Evolutionary conservation across 208 protist species (phyloP).

Genomic region (Acanthamoeba healyi): DNA sequence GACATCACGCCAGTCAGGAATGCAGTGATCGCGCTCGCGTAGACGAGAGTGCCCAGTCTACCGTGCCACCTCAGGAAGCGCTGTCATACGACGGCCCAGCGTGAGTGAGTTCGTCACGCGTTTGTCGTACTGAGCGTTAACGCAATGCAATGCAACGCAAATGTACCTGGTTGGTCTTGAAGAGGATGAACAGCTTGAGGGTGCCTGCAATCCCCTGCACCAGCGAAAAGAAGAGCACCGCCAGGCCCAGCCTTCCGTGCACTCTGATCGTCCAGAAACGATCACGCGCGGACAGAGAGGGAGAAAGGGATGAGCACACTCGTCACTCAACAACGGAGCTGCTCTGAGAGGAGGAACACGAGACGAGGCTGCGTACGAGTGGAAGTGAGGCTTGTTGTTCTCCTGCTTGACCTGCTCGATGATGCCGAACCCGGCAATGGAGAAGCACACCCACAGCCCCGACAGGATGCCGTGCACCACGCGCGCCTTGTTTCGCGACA

Average conservation of each 20-base stretch:
- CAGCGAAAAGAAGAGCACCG: constrained; percentile 5
- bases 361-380: neutral
- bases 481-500: neutral
- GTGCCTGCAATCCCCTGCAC: neutral
- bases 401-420: constrained; percentile 36
- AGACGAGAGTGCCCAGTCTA: neutral
- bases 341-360: neutral
- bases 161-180: constrained; percentile 20
- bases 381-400: neutral
- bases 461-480: constrained; percentile 11
- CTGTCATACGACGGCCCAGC: neutral
- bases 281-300: too few relatives aligned
- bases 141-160: neutral
- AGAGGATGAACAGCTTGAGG: constrained; percentile 18
- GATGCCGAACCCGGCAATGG: neutral
- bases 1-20: constrained; percentile 10
- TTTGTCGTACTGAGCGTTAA: neutral
- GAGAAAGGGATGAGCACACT: too few relatives aligned
- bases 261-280: neutral
- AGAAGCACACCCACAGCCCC: neutral
- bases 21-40: constrained; percentile 2
- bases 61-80: constrained; percentile 1
- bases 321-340: too few relatives aligned
- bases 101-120: neutral
- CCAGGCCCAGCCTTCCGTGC: neutral